These are phyloP conservation scores for Penicillium sp. DNA, from an alignment of 2,329 filamentous ascomycete species.

Conservation along the genomic window DNA sequence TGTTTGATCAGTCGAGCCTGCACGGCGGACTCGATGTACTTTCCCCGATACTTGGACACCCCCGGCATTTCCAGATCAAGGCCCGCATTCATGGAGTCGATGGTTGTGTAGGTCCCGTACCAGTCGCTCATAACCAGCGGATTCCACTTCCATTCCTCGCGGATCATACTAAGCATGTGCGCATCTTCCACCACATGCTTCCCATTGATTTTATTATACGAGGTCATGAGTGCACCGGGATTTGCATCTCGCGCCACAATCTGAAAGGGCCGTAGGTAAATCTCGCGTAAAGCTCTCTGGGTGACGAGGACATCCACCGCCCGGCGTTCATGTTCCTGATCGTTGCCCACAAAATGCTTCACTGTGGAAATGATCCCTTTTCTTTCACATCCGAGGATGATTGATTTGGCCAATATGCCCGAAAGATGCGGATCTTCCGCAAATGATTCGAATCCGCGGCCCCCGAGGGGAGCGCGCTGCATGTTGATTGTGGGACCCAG, in stretches of 20 bases:
- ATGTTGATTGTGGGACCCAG: slow-evolving; percentile 65
- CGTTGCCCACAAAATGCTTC: slow-evolving; percentile 55
- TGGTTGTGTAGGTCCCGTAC: slow-evolving; percentile 24
- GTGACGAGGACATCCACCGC: slow-evolving; percentile 33
- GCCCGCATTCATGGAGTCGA: slow-evolving; percentile 24
- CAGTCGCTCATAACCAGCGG: slow-evolving; percentile 38
- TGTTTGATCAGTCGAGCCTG: slow-evolving; percentile 29
- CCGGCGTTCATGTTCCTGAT: slow-evolving; percentile 35
- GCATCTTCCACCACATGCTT: slow-evolving; percentile 34
- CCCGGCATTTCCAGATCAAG: slow-evolving; percentile 32
- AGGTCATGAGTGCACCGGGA: slow-evolving; percentile 54
- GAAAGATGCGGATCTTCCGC: slow-evolving; percentile 29
- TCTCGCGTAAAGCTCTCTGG: slow-evolving; percentile 55
- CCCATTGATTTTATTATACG: slow-evolving; percentile 55
- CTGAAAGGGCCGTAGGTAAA: slow-evolving; percentile 60
- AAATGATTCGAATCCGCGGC: slow-evolving; percentile 30
- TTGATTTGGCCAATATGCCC: slow-evolving; percentile 19
- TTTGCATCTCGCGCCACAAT: slow-evolving; percentile 54
- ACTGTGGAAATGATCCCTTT: slow-evolving; percentile 69
- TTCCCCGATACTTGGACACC: slow-evolving; percentile 28
- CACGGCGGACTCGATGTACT: no score
- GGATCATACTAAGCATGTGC: slow-evolving; percentile 30
- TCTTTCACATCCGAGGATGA: slow-evolving; percentile 65
- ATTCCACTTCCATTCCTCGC: slow-evolving; percentile 36
- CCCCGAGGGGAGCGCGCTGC: slow-evolving; percentile 52